Evolutionary conservation across 495 filamentous ascomycete genomes (phyloP).

Genomic region (Cetradonia linearis): DNA sequence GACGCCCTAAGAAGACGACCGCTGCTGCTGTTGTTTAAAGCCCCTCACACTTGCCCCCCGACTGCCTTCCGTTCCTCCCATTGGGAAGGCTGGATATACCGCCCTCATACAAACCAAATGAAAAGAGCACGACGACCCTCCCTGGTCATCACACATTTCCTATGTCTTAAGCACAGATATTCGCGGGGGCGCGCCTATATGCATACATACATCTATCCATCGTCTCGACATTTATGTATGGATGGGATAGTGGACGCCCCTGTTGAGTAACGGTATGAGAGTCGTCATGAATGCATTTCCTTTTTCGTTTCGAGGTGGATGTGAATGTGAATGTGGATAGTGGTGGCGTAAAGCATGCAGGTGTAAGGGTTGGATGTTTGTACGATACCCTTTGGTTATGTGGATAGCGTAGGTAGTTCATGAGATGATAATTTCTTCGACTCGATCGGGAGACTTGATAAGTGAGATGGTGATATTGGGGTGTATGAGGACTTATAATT

Average conservation of each 20-base stretch:
- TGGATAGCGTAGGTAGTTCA: slow-evolving; percentile 9
- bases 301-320: not conserved
- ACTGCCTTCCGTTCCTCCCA: not conserved
- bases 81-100: not conserved
- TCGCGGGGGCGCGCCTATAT: not conserved
- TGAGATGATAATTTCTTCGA: not conserved
- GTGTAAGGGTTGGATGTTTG: slow-evolving; percentile 1
- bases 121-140: slow-evolving; percentile 7
- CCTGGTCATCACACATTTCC: slow-evolving; percentile 3
- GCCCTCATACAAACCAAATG: not conserved
- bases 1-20: slow-evolving; percentile 22
- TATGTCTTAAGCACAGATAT: slow-evolving; percentile 4
- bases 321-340: not conserved
- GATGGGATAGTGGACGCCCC: not conserved
- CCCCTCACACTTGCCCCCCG: not conserved
- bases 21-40: not conserved
- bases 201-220: too few relatives aligned
- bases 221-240: too few relatives aligned
- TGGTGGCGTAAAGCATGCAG: not conserved
- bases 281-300: not conserved
- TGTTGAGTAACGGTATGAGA: not conserved
- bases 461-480: not conserved
- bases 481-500: too few relatives aligned
- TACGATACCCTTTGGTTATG: slow-evolving; percentile 18
- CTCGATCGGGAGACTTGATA: not conserved